A percentile compares a stretch with the other conserved stretches of the same genome.
phyloP scores from a whole-genome alignment of 1,284 basidiomycete genomes.

The Moesziomyces antarcticus region DNA sequence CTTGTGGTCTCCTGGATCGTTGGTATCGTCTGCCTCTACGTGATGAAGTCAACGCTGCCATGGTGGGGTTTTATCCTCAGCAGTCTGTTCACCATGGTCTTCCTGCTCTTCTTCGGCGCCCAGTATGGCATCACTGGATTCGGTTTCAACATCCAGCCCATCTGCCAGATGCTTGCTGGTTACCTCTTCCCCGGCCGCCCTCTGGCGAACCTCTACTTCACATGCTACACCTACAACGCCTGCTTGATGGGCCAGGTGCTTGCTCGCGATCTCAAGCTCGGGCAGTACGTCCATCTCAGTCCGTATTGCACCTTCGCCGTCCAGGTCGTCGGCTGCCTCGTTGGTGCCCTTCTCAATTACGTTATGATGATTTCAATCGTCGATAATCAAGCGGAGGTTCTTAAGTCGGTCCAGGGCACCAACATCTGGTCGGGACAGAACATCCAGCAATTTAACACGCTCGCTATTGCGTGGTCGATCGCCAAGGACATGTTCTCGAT shows the following conservation, averaged over 20 bases:
- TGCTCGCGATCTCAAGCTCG: constrained; percentile 40
- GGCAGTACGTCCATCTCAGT: constrained; percentile 55
- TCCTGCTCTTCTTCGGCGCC: constrained; percentile 30
- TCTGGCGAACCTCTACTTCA: constrained; percentile 54
- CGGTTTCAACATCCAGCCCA: constrained; percentile 43
- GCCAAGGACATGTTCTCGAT: constrained; percentile 41
- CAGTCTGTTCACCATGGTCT: constrained; percentile 24
- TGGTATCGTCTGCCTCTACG: constrained; percentile 25
- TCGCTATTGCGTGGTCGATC: constrained; percentile 50
- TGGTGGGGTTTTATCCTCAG: constrained; percentile 34
- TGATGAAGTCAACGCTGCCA: constrained; percentile 36
- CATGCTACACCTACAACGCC: constrained; percentile 47
- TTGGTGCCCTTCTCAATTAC: constrained; percentile 50
- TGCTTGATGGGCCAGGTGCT: constrained; percentile 28
- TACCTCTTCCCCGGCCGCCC: constrained; percentile 46
- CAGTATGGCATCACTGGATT: constrained; percentile 32
- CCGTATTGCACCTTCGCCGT: constrained; percentile 35
- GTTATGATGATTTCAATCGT: constrained; percentile 36
- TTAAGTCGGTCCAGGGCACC: constrained; percentile 44
- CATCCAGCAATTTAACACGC: constrained; percentile 45
- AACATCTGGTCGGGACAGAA: constrained; percentile 50
- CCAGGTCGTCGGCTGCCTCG: constrained; percentile 42
- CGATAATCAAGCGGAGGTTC: constrained; percentile 27
- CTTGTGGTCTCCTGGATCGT: constrained; percentile 22
- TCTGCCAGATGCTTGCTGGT: constrained; percentile 53